phyloP scores from a whole-genome alignment of 306 rosid species.

The Cucumis cinereus region DNA sequence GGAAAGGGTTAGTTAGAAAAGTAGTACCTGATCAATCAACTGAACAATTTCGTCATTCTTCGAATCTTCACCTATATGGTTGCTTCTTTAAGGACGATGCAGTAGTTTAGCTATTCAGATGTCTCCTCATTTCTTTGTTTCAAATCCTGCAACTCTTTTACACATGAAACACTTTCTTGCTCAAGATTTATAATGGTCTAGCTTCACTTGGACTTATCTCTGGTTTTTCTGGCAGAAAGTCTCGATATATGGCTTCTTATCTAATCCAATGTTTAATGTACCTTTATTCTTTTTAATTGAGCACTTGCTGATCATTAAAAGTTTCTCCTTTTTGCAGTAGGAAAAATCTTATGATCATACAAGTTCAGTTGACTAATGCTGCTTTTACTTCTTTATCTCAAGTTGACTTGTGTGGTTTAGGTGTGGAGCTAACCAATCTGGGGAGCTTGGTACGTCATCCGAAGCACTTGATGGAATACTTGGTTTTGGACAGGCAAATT shows the following conservation, averaged over 20 bases:
- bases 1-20: neutral
- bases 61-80: neutral
- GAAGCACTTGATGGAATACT: slow-evolving; percentile 73
- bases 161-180: neutral
- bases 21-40: neutral
- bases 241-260: neutral
- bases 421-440: slow-evolving; percentile 64
- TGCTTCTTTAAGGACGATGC: neutral
- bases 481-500: slow-evolving; percentile 91
- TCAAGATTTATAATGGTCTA: neutral
- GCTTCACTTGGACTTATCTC: neutral
- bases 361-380: neutral
- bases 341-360: neutral
- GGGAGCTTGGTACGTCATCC: slow-evolving; percentile 30
- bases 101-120: neutral
- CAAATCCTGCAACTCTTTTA: neutral
- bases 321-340: neutral
- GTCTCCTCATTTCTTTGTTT: neutral
- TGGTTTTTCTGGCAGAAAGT: neutral
- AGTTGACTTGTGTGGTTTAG: slow-evolving; percentile 18
- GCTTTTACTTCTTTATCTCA: neutral
- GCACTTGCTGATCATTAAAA: neutral
- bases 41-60: neutral
- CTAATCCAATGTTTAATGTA: neutral
- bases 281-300: neutral